Evolutionary conservation across 352 stramenopile species (phyloP).

Genomic region (Aphanomyces stellatus): DNA sequence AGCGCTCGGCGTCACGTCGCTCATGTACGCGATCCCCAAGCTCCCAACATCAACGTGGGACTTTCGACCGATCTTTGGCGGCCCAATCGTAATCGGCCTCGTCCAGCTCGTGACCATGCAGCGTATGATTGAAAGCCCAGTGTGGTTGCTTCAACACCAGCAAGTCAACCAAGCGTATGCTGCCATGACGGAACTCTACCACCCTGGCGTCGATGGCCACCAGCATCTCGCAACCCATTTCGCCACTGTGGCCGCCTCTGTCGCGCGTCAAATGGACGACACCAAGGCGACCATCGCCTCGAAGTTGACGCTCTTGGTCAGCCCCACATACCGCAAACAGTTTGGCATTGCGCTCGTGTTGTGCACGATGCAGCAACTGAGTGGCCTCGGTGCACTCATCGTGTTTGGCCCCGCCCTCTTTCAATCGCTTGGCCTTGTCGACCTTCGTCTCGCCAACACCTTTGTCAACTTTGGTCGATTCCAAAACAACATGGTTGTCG

Average conservation of each 20-base stretch:
- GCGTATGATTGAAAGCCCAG: background rate
- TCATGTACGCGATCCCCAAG: background rate
- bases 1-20: background rate
- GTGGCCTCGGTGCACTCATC: background rate
- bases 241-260: background rate
- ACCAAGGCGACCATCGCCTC: background rate
- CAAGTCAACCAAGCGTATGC: background rate
- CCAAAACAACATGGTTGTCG: background rate
- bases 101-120: background rate
- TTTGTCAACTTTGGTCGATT: background rate
- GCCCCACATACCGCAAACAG: background rate
- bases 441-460: background rate
- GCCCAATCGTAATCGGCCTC: background rate
- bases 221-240: no score
- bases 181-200: background rate
- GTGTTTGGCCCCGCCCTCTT: background rate
- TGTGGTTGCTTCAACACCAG: background rate
- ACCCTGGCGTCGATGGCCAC: background rate
- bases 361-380: background rate
- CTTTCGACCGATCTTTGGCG: background rate
- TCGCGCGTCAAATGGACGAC: background rate
- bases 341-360: background rate
- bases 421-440: background rate
- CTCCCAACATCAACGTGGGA: background rate
- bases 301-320: background rate